Percentiles rank a stretch among this genome's conserved stretches.
Evolutionary conservation across 2,329 filamentous ascomycete species (phyloP).

Genomic region (Ascochyta lentis): DNA sequence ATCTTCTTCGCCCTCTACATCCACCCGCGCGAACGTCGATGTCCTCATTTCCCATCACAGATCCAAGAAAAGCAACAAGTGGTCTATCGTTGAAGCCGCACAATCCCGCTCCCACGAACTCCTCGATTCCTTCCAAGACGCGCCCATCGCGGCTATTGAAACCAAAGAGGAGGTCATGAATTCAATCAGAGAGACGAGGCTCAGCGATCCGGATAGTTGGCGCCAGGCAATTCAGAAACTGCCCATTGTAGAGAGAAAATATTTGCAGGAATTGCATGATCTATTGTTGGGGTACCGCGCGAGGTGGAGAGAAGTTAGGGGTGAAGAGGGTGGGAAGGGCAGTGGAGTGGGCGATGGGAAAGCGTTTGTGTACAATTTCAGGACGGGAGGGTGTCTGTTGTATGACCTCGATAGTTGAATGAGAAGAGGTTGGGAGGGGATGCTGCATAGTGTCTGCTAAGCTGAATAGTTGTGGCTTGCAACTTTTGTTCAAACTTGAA

Average conservation of each 20-base stretch:
- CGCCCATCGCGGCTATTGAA: conserved; percentile 86
- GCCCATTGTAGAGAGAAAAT: conserved; percentile 78
- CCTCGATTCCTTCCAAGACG: conserved; percentile 73
- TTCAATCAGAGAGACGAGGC: conserved; percentile 72
- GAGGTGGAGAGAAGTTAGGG: conserved; percentile 58
- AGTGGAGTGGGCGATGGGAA: conserved; percentile 62
- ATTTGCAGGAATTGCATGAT: conserved; percentile 82
- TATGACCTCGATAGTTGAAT: conserved; percentile 71
- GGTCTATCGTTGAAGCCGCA: conserved; percentile 83
- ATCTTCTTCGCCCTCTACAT: conserved; percentile 22
- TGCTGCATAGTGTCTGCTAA: neutral
- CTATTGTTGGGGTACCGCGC: conserved; percentile 70
- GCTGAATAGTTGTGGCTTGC: neutral
- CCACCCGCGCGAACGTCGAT: conserved; percentile 70
- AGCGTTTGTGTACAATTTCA: conserved; percentile 90
- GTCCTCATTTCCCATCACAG: conserved; percentile 83
- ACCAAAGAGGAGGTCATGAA: conserved; percentile 84
- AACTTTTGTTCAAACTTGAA: neutral
- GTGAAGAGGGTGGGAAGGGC: conserved; percentile 36
- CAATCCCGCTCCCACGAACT: conserved; percentile 64
- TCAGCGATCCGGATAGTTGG: conserved; percentile 87
- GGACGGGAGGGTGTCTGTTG: conserved; percentile 82
- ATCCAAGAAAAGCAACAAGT: conserved; percentile 90
- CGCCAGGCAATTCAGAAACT: conserved; percentile 78
- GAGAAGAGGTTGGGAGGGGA: neutral